Conservation (phyloP, 2,329 filamentous ascomycete species). For the Fusarium sp. region DNA sequence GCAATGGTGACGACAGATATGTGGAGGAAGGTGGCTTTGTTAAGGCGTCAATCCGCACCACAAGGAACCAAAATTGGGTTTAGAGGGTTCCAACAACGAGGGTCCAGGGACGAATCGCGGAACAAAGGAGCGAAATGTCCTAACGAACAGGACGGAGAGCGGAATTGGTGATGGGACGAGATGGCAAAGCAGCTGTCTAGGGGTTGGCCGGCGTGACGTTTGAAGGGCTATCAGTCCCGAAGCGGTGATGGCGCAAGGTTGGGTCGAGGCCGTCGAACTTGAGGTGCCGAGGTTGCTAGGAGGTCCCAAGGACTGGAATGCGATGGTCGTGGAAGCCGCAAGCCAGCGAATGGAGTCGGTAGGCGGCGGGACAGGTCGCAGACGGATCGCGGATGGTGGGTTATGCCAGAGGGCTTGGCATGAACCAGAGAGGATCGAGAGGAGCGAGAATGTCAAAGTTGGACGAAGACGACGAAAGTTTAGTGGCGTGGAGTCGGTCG, state of each 20-base stretch:
- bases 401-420: conserved; percentile 35
- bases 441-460: conserved; percentile 5
- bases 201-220: conserved; percentile 34
- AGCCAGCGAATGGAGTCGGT: conserved; percentile 38
- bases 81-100: conserved; percentile 19
- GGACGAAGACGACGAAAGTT: conserved; percentile 38
- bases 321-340: conserved; percentile 29
- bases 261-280: conserved; percentile 30
- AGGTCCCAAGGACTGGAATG: conserved; percentile 43
- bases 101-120: conserved; percentile 21
- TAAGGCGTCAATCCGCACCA: conserved; percentile 23
- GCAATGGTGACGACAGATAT: conserved; percentile 21
- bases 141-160: conserved; percentile 20
- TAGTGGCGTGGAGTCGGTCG: conserved; percentile 36
- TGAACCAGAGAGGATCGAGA: conserved; percentile 13
- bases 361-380: conserved; percentile 7
- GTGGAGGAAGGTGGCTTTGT: conserved; percentile 34
- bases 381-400: conserved; percentile 38
- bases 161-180: conserved; percentile 25
- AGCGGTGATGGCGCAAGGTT: conserved; percentile 36
- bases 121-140: conserved; percentile 22
- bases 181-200: conserved; percentile 17
- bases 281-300: conserved; percentile 29
- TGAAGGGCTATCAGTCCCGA: conserved; percentile 33
- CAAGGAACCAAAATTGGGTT: conserved; percentile 19